Evolutionary conservation across 169 alveolate species (phyloP).

Genomic region (Perkinsus chesapeaki): DNA sequence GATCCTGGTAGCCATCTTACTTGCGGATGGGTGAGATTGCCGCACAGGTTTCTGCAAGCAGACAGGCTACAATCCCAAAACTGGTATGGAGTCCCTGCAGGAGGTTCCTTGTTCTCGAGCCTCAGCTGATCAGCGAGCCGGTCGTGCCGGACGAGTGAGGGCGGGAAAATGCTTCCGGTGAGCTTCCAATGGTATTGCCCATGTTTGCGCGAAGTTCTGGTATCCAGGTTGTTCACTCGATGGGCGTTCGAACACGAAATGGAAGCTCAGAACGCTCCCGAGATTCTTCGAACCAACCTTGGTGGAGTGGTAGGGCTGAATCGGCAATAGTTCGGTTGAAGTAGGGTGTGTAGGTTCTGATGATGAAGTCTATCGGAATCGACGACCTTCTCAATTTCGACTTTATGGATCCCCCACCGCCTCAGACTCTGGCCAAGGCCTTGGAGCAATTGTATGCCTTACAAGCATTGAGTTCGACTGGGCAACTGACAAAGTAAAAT

Average conservation of each 20-base stretch:
- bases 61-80: constrained; percentile 93
- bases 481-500: constrained; percentile 86
- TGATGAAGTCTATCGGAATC: constrained; percentile 90
- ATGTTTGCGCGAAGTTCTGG: constrained; percentile 45
- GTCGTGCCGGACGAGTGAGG: constrained; percentile 99
- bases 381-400: constrained; percentile 97
- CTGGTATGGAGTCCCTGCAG: constrained; percentile 93
- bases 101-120: constrained; percentile 98
- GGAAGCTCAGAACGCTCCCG: constrained; percentile 90
- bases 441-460: constrained; percentile 93
- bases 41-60: constrained; percentile 96
- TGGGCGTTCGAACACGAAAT: constrained; percentile 91
- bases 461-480: constrained; percentile 95
- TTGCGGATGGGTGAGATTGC: constrained; percentile 29
- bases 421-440: constrained; percentile 83
- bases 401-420: constrained; percentile 99
- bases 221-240: constrained; percentile 96
- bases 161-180: constrained; percentile 72
- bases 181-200: not conserved
- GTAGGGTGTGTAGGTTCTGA: constrained; percentile 54
- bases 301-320: constrained; percentile 77
- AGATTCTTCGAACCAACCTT: constrained; percentile 90
- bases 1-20: constrained; percentile 7
- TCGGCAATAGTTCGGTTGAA: constrained; percentile 54
- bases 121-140: constrained; percentile 98